phyloP scores from a whole-genome alignment of 768 basidiomycete genomes.

The Lentinula sp. region DNA sequence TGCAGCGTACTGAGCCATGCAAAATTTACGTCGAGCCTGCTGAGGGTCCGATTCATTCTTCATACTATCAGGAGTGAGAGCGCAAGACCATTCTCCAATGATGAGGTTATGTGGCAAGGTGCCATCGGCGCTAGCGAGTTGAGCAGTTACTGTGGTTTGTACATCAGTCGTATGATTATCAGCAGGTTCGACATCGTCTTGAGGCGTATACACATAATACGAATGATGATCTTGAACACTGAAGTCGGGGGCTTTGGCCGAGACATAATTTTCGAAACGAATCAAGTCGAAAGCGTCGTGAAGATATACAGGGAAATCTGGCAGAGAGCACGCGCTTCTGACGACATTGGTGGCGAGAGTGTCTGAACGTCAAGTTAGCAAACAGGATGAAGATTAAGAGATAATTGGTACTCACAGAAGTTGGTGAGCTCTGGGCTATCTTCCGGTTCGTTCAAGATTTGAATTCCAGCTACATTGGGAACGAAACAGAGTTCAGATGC shows the following conservation, averaged over 20 bases:
- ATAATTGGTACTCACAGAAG: conserved; percentile 36
- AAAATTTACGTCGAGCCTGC: conserved; percentile 43
- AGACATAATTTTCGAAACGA: conserved; percentile 43
- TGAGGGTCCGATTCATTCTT: conserved; percentile 37
- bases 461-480: conserved; percentile 54
- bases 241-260: conserved; percentile 44
- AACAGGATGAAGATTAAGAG: conserved; percentile 38
- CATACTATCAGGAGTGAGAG: conserved; percentile 58
- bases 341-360: conserved; percentile 33
- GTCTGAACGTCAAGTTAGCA: conserved; percentile 14
- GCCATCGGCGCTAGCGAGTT: conserved; percentile 18
- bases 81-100: conserved; percentile 83
- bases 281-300: conserved; percentile 62
- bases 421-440: conserved; percentile 39
- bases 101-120: conserved; percentile 44
- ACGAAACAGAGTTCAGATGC: conserved; percentile 31
- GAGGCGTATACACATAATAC: conserved; percentile 59
- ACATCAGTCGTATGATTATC: conserved; percentile 51
- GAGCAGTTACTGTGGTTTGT: conserved; percentile 29
- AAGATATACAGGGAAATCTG: conserved; percentile 52
- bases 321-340: conserved; percentile 9
- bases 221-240: conserved; percentile 72
- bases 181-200: conserved; percentile 44
- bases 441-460: conserved; percentile 55
- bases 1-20: conserved; percentile 49